Evolutionary conservation across 371 early-diverging fungal species (phyloP).

Genomic region (Rhizopus stolonifer): DNA sequence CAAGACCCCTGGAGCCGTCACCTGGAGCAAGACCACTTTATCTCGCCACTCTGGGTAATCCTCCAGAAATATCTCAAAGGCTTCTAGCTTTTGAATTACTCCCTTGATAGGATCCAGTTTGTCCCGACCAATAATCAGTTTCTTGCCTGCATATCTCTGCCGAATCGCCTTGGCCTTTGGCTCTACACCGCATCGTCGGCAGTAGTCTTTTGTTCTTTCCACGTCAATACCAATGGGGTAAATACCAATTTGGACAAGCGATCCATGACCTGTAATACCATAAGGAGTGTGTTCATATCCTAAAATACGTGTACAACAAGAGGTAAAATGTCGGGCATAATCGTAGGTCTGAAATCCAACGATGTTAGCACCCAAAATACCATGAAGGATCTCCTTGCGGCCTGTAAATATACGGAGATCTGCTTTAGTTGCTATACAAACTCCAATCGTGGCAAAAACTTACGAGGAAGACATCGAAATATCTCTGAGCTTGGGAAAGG

Average conservation of each 20-base stretch:
- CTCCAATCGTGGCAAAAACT: no score
- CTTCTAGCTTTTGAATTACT: slow-evolving; percentile 94
- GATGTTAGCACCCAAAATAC: slow-evolving; percentile 88
- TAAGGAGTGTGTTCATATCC: slow-evolving; percentile 84
- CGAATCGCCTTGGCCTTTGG: slow-evolving; percentile 76
- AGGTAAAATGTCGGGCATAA: slow-evolving; percentile 94
- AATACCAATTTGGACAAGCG: slow-evolving; percentile 86
- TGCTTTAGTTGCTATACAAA: slow-evolving; percentile 25
- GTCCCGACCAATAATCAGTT: slow-evolving; percentile 97
- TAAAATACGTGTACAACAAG: slow-evolving; percentile 88
- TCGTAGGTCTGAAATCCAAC: slow-evolving; percentile 96
- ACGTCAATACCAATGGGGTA: slow-evolving; percentile 98
- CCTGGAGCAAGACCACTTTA: slow-evolving; percentile 90
- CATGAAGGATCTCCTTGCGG: slow-evolving; percentile 87
- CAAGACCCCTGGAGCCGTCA: slow-evolving; percentile 55
- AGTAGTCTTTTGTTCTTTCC: slow-evolving; percentile 40
- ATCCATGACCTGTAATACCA: slow-evolving; percentile 75
- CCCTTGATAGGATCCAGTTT: slow-evolving; percentile 99
- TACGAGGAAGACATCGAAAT: slow-evolving; percentile 76
- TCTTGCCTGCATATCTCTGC: slow-evolving; percentile 90
- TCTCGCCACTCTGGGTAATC: slow-evolving; percentile 89
- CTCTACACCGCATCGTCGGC: slow-evolving; percentile 54
- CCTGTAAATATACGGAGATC: slow-evolving; percentile 41
- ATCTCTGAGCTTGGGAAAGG: slow-evolving; percentile 97
- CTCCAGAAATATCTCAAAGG: slow-evolving; percentile 89